phyloP scores from a whole-genome alignment of 2,329 filamentous ascomycete genomes.

The Clarireedia monteithiana region DNA sequence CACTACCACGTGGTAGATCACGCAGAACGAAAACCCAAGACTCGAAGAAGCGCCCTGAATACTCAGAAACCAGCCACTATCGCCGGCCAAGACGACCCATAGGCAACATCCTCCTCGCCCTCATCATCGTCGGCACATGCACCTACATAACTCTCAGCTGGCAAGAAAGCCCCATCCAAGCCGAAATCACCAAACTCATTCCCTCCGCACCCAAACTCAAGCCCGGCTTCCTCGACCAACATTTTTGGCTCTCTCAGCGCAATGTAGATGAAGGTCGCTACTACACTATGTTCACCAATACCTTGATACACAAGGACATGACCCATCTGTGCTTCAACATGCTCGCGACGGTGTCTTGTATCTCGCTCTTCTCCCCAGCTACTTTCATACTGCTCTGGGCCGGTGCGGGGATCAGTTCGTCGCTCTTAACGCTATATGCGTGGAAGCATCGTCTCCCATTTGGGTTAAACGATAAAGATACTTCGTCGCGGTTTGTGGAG shows the following conservation, averaged over 20 bases:
- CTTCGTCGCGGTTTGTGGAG: not conserved
- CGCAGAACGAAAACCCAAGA: too few relatives aligned
- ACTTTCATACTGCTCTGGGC: conserved; percentile 1
- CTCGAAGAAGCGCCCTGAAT: too few relatives aligned
- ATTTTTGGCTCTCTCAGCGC: not conserved
- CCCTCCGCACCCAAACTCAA: not conserved
- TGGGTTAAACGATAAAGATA: too few relatives aligned
- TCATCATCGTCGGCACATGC: too few relatives aligned
- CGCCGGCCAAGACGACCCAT: too few relatives aligned
- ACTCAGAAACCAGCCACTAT: too few relatives aligned
- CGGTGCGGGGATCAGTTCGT: not conserved
- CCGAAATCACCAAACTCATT: not conserved
- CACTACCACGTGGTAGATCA: too few relatives aligned
- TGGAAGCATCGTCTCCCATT: conserved; percentile 2
- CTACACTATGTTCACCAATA: not conserved
- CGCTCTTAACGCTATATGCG: not conserved
- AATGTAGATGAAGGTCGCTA: not conserved
- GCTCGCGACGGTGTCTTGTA: not conserved
- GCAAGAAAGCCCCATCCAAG: too few relatives aligned
- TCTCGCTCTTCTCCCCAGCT: not conserved
- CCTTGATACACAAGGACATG: not conserved
- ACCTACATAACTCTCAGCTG: too few relatives aligned
- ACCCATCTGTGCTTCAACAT: conserved; percentile 2
- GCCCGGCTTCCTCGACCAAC: not conserved
- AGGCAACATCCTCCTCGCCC: too few relatives aligned